These are phyloP conservation scores for Bacidia rubella DNA, from an alignment of 495 filamentous ascomycete species.

Conservation along the genomic window DNA sequence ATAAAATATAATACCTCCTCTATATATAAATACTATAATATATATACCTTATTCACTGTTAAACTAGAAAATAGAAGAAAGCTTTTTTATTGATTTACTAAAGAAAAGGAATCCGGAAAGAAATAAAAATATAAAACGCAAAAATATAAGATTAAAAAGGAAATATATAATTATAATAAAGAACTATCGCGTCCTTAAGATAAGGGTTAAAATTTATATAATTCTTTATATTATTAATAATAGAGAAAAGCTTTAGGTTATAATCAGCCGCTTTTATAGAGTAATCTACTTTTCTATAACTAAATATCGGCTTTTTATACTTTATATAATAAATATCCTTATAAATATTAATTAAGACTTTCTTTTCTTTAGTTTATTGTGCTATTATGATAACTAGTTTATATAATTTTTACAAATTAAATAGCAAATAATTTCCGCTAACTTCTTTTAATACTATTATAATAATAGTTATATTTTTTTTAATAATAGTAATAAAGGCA, in stretches of 20 bases:
- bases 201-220: neutral
- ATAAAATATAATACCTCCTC: neutral
- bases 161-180: neutral
- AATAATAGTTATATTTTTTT: neutral
- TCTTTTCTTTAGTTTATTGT: neutral
- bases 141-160: slow-evolving; percentile 1
- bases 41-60: neutral
- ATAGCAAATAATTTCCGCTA: neutral
- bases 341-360: neutral
- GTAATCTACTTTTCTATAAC: neutral
- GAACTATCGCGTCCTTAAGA: neutral
- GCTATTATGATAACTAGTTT: neutral
- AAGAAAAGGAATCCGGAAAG: neutral
- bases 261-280: neutral
- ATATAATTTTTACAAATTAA: neutral
- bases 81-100: neutral
- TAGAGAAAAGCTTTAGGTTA: neutral
- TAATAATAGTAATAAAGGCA: neutral
- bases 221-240: neutral
- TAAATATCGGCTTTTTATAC: neutral
- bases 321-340: neutral
- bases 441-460: neutral
- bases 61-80: neutral
- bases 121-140: neutral
- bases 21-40: neutral